Evolutionary conservation across 352 stramenopile genomes (phyloP), one percentile per base, ranked within the genome.

Genomic region (Globisporangium okanoganense): DNA sequence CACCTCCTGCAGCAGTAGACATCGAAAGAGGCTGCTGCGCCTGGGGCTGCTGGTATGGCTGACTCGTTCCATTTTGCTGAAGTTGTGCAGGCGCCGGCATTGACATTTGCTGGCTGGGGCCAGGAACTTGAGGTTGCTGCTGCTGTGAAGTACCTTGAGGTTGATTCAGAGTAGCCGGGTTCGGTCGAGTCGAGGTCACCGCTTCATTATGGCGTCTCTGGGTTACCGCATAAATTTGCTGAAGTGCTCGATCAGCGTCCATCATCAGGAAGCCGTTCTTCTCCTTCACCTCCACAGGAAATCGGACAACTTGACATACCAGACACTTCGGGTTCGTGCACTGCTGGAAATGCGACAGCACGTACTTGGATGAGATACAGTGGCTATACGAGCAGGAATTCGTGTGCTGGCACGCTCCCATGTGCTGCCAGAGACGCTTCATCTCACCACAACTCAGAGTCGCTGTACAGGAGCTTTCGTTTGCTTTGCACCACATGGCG

Each of bases 341-440:
- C 45, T 98, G 92, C 75, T 99, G 97, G 64, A 99, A 99, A 73
- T 99, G 97, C 58, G 94, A 99, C 22, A 99, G 76, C 59, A 99
- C 95, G 70, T 99, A 98, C 60, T 98, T 96, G n/a, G 96, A 99
- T 52, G 92, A 98, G 31, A 99, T 97, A 71, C 97, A 99, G 69
- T 99, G 97, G 20, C 94, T 96, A 51, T 98, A 96, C 18, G 96
- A 78, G 72, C 97, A 99, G 58, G 97, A 94, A 25, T 87, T 90
- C 56, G 98, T 97, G 71, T 99, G 90, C 54, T 98, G 97, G 61
- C 97, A 99, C 36, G 94, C 86, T 10, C 96, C 95, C 86, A 99
- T 99, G 70, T 99, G 97, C 60, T 98, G 96, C 97, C 97, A 99
- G 6, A 99, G 76, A 13, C 92, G 78, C 73, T 99, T 99, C 97